Percentiles rank a stretch among this genome's conserved stretches.
Evolutionary conservation across 2,329 filamentous ascomycete genomes (phyloP).

Genomic region (Fusarium sp.): DNA sequence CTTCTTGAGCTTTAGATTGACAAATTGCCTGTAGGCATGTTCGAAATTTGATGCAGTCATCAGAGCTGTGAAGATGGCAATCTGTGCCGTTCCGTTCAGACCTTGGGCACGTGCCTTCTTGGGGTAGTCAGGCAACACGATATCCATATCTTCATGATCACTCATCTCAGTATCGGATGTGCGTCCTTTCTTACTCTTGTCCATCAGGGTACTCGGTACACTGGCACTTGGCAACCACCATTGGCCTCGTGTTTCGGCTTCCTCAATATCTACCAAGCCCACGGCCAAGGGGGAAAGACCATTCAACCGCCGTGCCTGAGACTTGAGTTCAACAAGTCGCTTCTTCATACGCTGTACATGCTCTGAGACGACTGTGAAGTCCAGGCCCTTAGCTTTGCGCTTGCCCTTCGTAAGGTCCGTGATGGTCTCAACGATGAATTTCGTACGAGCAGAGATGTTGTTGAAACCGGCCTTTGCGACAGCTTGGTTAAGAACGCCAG

Average conservation of each 20-base stretch:
- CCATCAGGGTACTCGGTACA: slow-evolving; percentile 66
- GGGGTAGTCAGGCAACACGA: slow-evolving; percentile 72
- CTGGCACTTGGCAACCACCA: slow-evolving; percentile 99
- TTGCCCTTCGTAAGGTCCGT: slow-evolving; percentile 95
- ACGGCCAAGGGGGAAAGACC: slow-evolving; percentile 85
- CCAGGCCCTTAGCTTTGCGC: slow-evolving; percentile 78
- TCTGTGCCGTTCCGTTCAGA: slow-evolving; percentile 87
- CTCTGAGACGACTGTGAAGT: slow-evolving; percentile 79
- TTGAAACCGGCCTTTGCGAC: slow-evolving; percentile 74
- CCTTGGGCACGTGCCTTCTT: slow-evolving; percentile 83
- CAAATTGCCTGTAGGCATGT: slow-evolving; percentile 82
- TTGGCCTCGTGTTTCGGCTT: slow-evolving; percentile 88
- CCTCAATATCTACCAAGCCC: slow-evolving; percentile 82
- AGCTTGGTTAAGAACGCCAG: slow-evolving; percentile 79
- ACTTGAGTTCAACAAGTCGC: slow-evolving; percentile 80
- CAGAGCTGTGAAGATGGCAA: slow-evolving; percentile 92
- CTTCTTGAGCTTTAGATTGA: slow-evolving; percentile 86
- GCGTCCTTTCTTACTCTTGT: slow-evolving; percentile 32
- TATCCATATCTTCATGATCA: slow-evolving; percentile 61
- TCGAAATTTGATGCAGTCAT: slow-evolving; percentile 87
- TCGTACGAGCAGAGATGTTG: slow-evolving; percentile 86
- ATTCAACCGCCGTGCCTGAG: slow-evolving; percentile 68
- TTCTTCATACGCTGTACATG: slow-evolving; percentile 92
- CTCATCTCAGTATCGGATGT: slow-evolving; percentile 44
- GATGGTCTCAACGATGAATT: slow-evolving; percentile 98